Percentiles rank a stretch among this genome's conserved stretches.
phyloP scores from a whole-genome alignment of 306 rosid genomes.

The Vachellia collinsii region DNA sequence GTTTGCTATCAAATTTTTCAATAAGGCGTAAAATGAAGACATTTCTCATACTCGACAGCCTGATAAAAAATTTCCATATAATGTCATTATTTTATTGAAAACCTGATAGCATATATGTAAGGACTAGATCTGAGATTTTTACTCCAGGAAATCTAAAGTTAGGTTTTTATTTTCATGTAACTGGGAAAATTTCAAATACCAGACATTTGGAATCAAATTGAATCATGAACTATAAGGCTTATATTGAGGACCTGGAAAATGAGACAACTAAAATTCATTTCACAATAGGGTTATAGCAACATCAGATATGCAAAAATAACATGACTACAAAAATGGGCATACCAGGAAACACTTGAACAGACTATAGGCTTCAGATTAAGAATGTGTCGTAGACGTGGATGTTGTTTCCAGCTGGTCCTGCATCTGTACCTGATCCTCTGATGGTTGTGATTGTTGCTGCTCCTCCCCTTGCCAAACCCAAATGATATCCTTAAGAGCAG shows the following conservation, averaged over 20 bases:
- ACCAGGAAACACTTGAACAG: background rate
- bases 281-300: constrained; percentile 13
- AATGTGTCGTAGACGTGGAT: constrained; percentile 9
- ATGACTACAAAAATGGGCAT: background rate
- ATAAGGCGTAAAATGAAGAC: background rate
- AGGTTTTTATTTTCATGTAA: background rate
- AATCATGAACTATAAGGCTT: constrained; percentile 1
- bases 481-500: constrained; percentile 58
- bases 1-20: too few relatives aligned
- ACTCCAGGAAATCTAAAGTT: background rate
- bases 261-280: constrained; percentile 11
- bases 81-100: background rate
- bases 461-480: constrained; percentile 64
- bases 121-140: background rate
- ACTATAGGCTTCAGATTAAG: background rate
- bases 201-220: constrained; percentile 9
- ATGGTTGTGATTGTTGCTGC: constrained; percentile 40
- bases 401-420: constrained; percentile 34
- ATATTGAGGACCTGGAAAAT: background rate
- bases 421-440: constrained; percentile 29
- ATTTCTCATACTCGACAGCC: background rate
- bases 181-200: background rate
- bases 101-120: background rate
- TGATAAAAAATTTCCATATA: background rate
- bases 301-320: background rate